phyloP scores from a whole-genome alignment of 805 yeast genomes.

The Teunomyces kruisii region DNA sequence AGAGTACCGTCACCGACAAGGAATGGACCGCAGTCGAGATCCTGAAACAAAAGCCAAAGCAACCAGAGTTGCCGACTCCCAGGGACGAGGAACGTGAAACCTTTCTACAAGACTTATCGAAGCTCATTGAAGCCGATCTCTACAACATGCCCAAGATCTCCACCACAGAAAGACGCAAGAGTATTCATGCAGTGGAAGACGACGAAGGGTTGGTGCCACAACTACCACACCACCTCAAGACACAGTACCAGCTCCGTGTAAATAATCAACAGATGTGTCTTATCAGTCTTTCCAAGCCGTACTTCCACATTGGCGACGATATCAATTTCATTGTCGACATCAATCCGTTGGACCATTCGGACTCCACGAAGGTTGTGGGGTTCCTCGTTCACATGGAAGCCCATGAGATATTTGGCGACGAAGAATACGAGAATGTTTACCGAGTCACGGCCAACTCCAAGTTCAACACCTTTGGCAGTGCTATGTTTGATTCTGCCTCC shows the following conservation, averaged over 20 bases:
- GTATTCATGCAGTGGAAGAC: slow-evolving; percentile 19
- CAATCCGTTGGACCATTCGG: slow-evolving; percentile 15
- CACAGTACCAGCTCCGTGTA: slow-evolving; percentile 38
- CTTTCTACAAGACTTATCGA: slow-evolving; percentile 31
- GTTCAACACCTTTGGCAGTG: slow-evolving; percentile 31
- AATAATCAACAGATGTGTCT: slow-evolving; percentile 33
- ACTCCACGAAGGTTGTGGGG: slow-evolving; percentile 31
- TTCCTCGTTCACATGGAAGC: slow-evolving; percentile 37
- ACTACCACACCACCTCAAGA: slow-evolving; percentile 27
- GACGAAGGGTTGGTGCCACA: slow-evolving; percentile 18
- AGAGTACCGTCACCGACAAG: slow-evolving; percentile 22
- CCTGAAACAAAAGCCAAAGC: background rate
- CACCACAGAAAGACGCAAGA: slow-evolving; percentile 31
- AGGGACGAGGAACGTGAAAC: slow-evolving; percentile 9
- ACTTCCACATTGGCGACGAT: slow-evolving; percentile 41
- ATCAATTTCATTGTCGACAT: slow-evolving; percentile 31
- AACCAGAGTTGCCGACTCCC: background rate
- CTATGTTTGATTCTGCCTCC: slow-evolving; percentile 17
- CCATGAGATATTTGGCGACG: slow-evolving; percentile 28
- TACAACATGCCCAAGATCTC: slow-evolving; percentile 35
- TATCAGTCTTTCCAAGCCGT: slow-evolving; percentile 32
- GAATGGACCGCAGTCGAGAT: slow-evolving; percentile 25
- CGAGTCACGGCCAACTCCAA: slow-evolving; percentile 35
- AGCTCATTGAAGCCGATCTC: slow-evolving; percentile 31
- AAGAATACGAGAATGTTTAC: slow-evolving; percentile 24